phyloP scores from a whole-genome alignment of 2,329 filamentous ascomycete species.

The Cladophialophora psammophila region DNA sequence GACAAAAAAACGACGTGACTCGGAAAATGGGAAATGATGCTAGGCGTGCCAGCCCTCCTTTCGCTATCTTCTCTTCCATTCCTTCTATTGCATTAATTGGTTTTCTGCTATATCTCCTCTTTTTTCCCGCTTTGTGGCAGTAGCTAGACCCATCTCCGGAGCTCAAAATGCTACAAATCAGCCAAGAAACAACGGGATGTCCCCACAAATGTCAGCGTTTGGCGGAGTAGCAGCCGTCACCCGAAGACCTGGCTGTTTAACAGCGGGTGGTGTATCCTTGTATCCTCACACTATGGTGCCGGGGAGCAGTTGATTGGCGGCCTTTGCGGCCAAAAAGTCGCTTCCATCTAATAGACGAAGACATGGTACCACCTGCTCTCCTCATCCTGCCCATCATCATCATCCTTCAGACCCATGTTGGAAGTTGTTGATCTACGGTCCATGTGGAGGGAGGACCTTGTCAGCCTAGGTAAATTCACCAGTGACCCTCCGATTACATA shows the following conservation, averaged over 20 bases:
- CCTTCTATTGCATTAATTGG: not conserved
- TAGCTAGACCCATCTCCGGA: not conserved
- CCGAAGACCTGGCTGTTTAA: not conserved
- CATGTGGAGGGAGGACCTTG: constrained; percentile 6
- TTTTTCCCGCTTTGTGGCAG: constrained; percentile 5
- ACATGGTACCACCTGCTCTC: not conserved
- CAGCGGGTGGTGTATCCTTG: not conserved
- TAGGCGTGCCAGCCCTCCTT: not conserved
- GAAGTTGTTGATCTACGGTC: constrained; percentile 4
- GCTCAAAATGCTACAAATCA: constrained; percentile 11
- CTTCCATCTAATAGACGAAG: not conserved
- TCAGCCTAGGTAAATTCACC: constrained; percentile 8
- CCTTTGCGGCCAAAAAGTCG: constrained; percentile 5
- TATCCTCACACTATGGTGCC: no score
- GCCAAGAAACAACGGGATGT: not conserved
- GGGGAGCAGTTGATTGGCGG: constrained; percentile 3
- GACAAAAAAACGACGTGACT: constrained; percentile 4
- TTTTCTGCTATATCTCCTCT: not conserved
- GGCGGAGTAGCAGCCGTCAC: not conserved
- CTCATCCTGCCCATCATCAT: constrained; percentile 8
- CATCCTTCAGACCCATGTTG: constrained; percentile 1
- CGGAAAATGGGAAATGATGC: not conserved
- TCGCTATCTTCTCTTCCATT: not conserved
- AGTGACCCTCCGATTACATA: constrained; percentile 2
- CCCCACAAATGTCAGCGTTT: not conserved